Evolutionary conservation across 2,329 filamentous ascomycete species (phyloP), one percentile per base, ranked within the genome.

Genomic region (Fusarium sp.): DNA sequence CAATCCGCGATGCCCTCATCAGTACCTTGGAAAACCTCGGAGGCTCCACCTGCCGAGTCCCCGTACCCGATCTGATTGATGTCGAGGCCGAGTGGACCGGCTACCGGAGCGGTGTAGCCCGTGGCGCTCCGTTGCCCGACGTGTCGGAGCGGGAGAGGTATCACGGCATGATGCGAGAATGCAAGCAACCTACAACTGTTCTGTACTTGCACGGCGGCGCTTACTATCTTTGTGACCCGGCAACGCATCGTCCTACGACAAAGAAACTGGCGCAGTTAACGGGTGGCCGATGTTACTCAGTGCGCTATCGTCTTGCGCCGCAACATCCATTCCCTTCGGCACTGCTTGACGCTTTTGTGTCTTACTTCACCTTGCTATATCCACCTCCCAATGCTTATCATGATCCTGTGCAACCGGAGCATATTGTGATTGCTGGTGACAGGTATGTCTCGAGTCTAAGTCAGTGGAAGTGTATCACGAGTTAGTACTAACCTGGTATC

Each of bases 181-280:
- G 86, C 58, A 86, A 77, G n/a, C 84, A 81, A 48, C 84, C 86
- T 5, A 84, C 85, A 2, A 93, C 90, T 0, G 77, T 93, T 0
- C 80, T 94, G 20, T 94, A 92, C 76, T 86, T 94, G 71, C 91
- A 94, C 76, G 91, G 91, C 63, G 92, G 92, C 52, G 91, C 89
- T 6, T 91, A 91, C 79, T 93, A 84, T 67, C 83, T 93, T 27
- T 84, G 90, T 72, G 92, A 94, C 71, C 91, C 92, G 17, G 78
- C 84, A 2, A 89, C 88, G 0, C 89, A 93, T 72, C 86, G 92
- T 4, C 76, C 81, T 0, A 78, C 84, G 1, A 84, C 83, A 18
- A 86, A 85, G 59, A 86, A 84, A 50, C 79, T 95, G 15, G 90
- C 91, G 21, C 88, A 89, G 73, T 76, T 89, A 57, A 90, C 87